These are phyloP conservation scores for Reticulascus tulasneorum DNA, from an alignment of 2,329 filamentous ascomycete species.

Conservation along the genomic window DNA sequence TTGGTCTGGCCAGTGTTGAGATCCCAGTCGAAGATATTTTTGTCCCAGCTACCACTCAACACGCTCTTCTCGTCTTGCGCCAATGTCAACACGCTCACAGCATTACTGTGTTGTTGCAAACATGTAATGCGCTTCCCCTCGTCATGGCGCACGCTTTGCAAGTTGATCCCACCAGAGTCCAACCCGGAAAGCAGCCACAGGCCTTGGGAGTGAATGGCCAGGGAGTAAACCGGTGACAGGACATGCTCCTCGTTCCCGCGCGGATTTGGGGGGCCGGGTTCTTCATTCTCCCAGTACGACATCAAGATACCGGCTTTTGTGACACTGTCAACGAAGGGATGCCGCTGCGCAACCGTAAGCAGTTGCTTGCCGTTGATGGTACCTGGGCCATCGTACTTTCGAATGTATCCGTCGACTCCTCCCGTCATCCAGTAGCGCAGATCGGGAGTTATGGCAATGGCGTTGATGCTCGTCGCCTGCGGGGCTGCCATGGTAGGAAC, in stretches of 20 bases:
- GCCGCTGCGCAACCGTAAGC: constrained; percentile 89
- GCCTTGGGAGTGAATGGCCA: constrained; percentile 85
- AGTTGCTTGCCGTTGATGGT: constrained; percentile 94
- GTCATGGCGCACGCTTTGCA: constrained; percentile 90
- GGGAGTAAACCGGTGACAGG: constrained; percentile 88
- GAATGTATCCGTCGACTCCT: constrained; percentile 90
- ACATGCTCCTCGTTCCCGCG: constrained; percentile 54
- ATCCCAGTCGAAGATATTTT: constrained; percentile 91
- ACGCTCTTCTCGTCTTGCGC: constrained; percentile 82
- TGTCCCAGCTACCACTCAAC: constrained; percentile 94
- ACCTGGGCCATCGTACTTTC: constrained; percentile 92
- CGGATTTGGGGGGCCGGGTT: constrained; percentile 45
- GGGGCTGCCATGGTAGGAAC: constrained; percentile 95
- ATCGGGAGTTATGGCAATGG: constrained; percentile 86
- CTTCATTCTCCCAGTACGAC: constrained; percentile 99
- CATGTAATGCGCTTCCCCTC: constrained; percentile 86
- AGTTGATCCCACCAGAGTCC: constrained; percentile 86
- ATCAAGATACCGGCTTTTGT: constrained; percentile 91
- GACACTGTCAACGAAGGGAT: constrained; percentile 96
- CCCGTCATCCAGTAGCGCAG: constrained; percentile 94
- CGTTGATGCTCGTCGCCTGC: constrained; percentile 92
- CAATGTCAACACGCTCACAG: constrained; percentile 81
- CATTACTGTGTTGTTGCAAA: constrained; percentile 80
- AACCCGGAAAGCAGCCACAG: constrained; percentile 89
- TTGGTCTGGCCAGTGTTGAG: constrained; percentile 77